Evolutionary conservation across 345 rosid genomes (phyloP).

Genomic region (Dipteronia dyeriana): DNA sequence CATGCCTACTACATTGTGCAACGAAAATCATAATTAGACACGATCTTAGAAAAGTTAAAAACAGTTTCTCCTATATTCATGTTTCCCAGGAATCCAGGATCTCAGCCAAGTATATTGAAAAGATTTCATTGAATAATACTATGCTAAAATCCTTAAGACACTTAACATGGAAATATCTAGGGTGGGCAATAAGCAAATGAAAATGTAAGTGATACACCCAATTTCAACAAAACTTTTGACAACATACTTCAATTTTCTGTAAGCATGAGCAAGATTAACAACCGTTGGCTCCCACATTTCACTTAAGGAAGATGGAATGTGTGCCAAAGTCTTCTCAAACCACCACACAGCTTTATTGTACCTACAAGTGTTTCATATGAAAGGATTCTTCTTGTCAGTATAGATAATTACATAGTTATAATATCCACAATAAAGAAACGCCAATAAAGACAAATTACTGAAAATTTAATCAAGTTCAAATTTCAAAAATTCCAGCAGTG

Average conservation of each 20-base stretch:
- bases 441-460: not conserved
- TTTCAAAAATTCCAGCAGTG: not conserved
- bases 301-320: conserved; percentile 65
- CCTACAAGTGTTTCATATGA: conserved; percentile 50
- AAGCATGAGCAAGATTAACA: conserved; percentile 88
- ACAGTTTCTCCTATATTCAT: not conserved
- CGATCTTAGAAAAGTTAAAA: not conserved
- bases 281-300: conserved; percentile 91
- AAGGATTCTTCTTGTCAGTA: conserved; percentile 16
- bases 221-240: not conserved
- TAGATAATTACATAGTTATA: not conserved
- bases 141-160: not conserved
- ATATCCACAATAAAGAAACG: not conserved
- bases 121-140: not conserved
- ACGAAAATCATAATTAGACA: not conserved
- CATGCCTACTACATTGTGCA: not conserved
- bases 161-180: not conserved
- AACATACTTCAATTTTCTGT: conserved; percentile 77
- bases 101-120: not conserved
- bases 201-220: conserved; percentile 13
- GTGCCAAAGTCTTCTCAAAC: conserved; percentile 90
- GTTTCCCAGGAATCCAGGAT: not conserved
- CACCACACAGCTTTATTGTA: conserved; percentile 80
- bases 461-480: not conserved
- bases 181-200: conserved; percentile 12